Base-by-base conservation (phyloP, 768 basidiomycete genomes). In the Coprinellus micaceus region DNA sequence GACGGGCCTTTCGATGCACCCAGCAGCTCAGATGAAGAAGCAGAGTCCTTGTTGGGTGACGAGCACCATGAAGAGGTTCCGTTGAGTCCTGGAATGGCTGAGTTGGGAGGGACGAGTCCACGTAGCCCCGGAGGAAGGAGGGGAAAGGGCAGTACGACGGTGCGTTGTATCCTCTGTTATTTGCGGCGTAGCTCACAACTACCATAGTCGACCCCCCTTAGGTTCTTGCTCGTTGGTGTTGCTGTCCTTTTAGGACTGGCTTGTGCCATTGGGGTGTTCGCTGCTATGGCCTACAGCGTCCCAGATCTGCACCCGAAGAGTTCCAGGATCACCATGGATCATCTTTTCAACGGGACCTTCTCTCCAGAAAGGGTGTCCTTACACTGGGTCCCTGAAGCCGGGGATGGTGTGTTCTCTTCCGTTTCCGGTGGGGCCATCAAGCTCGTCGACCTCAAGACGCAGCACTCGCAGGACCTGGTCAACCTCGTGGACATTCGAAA, bases 261-360 rank as follows among this genome's bases (percentile, higher is more conserved):
- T 2, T 80, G 75, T 0, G 66, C 84, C 26, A 86, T 97, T 58
- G 94, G 93, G 2, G 72, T 89, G 12, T 78, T 94, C 60, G 88
- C 93, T 12, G 94, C 91, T 0, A 75, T 79, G 49, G 78, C 83
- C 2, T 97, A 92, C 73, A 77, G 64, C 78, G 7, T 80, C 79
- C 67, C 74, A 71, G 63, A 63, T 75, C 4, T 76, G 77, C 25
- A 12, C 2, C 17, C 15, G 13, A 45, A 21, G 89, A 91, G 1
- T 77, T 76, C 76, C 57, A 89, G 82, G 61, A 77, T 98, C 28
- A 88, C 87, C 3, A 84, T 98, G 80, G 92, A 98, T 66, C 88
- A 94, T 67, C 70, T 97, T 50, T 94, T 93, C 74, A 96, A 97
- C 66, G 93, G 92, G 3, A 98, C 95, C 1, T 98, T 98, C 66